Conservation (phyloP, 139 green algal genomes). For the Desmodesmus armatus region DNA sequence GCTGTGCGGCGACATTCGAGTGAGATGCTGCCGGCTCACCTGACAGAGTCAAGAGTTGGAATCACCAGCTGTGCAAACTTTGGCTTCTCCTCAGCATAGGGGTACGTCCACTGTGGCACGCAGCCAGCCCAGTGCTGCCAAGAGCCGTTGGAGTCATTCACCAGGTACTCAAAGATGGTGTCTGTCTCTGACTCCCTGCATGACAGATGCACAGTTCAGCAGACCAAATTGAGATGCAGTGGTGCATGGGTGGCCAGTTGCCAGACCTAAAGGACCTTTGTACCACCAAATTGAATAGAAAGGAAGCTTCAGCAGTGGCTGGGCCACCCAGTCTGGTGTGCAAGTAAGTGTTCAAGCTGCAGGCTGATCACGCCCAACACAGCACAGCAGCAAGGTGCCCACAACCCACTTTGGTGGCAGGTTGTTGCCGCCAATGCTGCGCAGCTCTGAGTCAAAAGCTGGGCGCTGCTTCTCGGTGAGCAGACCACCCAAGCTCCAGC, state of each 20-base stretch:
- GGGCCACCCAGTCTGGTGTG: too few relatives aligned
- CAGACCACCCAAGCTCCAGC: slow-evolving; percentile 90
- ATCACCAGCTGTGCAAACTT: slow-evolving; percentile 93
- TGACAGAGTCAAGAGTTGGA: slow-evolving; percentile 90
- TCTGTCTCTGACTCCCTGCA: slow-evolving; percentile 62
- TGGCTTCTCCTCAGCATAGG: slow-evolving; percentile 80
- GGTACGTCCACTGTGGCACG: slow-evolving; percentile 89
- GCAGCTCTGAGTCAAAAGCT: slow-evolving; percentile 74
- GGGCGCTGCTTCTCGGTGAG: slow-evolving; percentile 81
- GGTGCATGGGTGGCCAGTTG: neutral
- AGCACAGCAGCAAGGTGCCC: too few relatives aligned
- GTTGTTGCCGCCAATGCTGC: slow-evolving; percentile 47
- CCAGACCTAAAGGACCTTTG: neutral
- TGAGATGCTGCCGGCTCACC: slow-evolving; percentile 53
- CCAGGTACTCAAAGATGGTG: slow-evolving; percentile 91
- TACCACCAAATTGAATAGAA: neutral
- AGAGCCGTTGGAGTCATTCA: slow-evolving; percentile 65
- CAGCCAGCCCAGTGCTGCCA: slow-evolving; percentile 88
- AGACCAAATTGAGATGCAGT: neutral
- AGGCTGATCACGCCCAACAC: too few relatives aligned
- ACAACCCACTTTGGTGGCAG: slow-evolving; percentile 60
- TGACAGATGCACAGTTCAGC: neutral
- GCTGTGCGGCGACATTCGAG: too few relatives aligned
- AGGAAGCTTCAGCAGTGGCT: too few relatives aligned
- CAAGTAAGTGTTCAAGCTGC: too few relatives aligned